phyloP scores from a whole-genome alignment of 805 yeast species.

The Candida dajiaensis region DNA sequence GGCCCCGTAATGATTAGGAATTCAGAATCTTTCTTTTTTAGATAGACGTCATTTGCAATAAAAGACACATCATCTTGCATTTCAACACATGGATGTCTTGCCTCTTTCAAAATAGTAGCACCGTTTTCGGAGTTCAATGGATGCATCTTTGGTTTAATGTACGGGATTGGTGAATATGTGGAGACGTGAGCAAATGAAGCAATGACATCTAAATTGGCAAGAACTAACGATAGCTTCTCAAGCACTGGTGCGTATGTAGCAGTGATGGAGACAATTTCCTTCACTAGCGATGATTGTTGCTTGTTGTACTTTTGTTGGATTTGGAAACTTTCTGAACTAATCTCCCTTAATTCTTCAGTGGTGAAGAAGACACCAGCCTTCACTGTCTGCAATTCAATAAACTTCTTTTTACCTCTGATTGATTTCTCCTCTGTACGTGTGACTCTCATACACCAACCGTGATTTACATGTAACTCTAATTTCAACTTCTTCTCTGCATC shows the following conservation, averaged over 20 bases:
- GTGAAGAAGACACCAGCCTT: slow-evolving; percentile 96
- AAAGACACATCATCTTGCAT: slow-evolving; percentile 87
- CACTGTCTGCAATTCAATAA: slow-evolving; percentile 79
- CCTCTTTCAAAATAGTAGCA: slow-evolving; percentile 52
- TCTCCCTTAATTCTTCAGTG: slow-evolving; percentile 53
- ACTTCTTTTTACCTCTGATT: slow-evolving; percentile 54
- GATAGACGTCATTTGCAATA: slow-evolving; percentile 81
- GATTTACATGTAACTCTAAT: slow-evolving; percentile 78
- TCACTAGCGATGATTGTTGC: slow-evolving; percentile 73
- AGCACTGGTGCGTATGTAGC: slow-evolving; percentile 77
- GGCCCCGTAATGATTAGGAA: slow-evolving; percentile 92
- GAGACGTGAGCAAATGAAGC: slow-evolving; percentile 80
- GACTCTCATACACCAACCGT: slow-evolving; percentile 92
- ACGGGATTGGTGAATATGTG: slow-evolving; percentile 77
- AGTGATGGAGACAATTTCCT: slow-evolving; percentile 76
- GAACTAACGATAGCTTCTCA: slow-evolving; percentile 53
- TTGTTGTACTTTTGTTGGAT: slow-evolving; percentile 62
- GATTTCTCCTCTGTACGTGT: slow-evolving; percentile 86
- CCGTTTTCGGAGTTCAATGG: slow-evolving; percentile 42
- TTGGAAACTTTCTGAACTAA: slow-evolving; percentile 52
- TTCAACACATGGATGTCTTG: slow-evolving; percentile 94
- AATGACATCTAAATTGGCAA: slow-evolving; percentile 80
- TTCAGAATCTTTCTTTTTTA: slow-evolving; percentile 51
- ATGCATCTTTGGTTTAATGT: slow-evolving; percentile 66
- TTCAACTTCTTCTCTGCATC: slow-evolving; percentile 87